Base-by-base conservation (phyloP, 345 rosid genomes). In the Populus davidiana region DNA sequence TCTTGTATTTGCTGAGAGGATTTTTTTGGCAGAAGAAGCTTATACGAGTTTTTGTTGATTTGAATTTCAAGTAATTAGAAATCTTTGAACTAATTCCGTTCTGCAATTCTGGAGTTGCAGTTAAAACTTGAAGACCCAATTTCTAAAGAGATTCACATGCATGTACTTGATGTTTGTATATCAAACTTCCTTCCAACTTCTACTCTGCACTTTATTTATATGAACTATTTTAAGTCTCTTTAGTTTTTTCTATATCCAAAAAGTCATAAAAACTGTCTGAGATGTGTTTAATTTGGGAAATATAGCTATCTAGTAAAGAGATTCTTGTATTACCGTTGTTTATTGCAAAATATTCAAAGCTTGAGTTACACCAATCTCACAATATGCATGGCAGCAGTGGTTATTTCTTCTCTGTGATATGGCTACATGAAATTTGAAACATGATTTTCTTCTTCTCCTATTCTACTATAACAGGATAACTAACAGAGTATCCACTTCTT, bases 91-190 rank as follows among this genome's bases (percentile, higher is more conserved):
- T 35, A 4, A 47, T 27, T 64, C 64, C 8, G 38, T 75, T 31
- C 52, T 75, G 64, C 29, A 2, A 59, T 25, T 43, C 56, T 76
- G 13, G 16, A 6, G 59, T 78, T 43, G 18, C 59, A 64, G 66
- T 27, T 78, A 52, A 38, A 78, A 59, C 63, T 9, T 56, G 63
- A 59, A n/a, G n/a, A 66, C 50, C 38, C 38, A 35, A 71, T 35
- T 49, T 64, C 75, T 71, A 20, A 52, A 61, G 52, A 47, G 49
- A 33, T 61, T 63, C n/a, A 2, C 41, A 4, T 44, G 23, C 43
- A 1, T 70, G 11, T 17, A 39, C 67, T 33, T 77, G 29, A 29
- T 33, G 21, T 35, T 65, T 75, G 43, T 17, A 20, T 52, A 38
- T 39, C 38, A 17, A 27, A 10, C 36, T 39, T 68, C 56, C 56